A percentile compares a stretch with the other conserved stretches of the same genome.
phyloP scores from a whole-genome alignment of 331 rosid genomes.

The Spiraea crenata region DNA sequence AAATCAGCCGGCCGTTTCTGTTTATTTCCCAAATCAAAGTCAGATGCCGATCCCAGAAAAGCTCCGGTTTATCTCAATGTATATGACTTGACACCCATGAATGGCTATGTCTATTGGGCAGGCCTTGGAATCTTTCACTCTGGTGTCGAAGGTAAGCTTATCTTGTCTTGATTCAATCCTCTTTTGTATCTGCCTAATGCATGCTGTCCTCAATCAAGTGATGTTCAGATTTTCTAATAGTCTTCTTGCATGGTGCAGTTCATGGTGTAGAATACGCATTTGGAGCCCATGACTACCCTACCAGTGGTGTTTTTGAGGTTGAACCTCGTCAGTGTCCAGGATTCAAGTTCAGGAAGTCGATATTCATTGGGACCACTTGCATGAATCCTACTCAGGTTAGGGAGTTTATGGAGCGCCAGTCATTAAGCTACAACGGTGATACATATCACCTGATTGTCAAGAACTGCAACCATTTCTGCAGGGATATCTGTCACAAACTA shows the following conservation, averaged over 20 bases:
- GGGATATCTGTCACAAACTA: slow-evolving; percentile 77
- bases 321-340: slow-evolving; percentile 98
- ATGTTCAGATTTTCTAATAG: slow-evolving; percentile 24
- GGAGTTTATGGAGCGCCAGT: slow-evolving; percentile 86
- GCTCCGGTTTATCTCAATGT: slow-evolving; percentile 90
- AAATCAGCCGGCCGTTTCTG: slow-evolving; percentile 70
- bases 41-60: slow-evolving; percentile 60
- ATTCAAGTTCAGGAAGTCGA: slow-evolving; percentile 87
- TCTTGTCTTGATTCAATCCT: slow-evolving; percentile 9
- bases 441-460: slow-evolving; percentile 87
- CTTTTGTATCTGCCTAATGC: background rate
- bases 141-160: slow-evolving; percentile 81
- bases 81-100: slow-evolving; percentile 90
- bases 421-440: slow-evolving; percentile 78
- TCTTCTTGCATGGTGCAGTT: slow-evolving; percentile 50
- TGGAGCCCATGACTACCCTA: slow-evolving; percentile 95
- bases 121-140: slow-evolving; percentile 97
- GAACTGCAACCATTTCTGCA: slow-evolving; percentile 98
- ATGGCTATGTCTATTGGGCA: slow-evolving; percentile 94
- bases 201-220: background rate
- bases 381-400: slow-evolving; percentile 74
- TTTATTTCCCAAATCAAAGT: slow-evolving; percentile 63
- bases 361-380: slow-evolving; percentile 82
- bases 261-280: slow-evolving; percentile 95
- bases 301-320: slow-evolving; percentile 97